A percentile compares a stretch with the other conserved stretches of the same genome.
phyloP scores from a whole-genome alignment of 2,329 filamentous ascomycete genomes.

The Elsinoe fawcettii region DNA sequence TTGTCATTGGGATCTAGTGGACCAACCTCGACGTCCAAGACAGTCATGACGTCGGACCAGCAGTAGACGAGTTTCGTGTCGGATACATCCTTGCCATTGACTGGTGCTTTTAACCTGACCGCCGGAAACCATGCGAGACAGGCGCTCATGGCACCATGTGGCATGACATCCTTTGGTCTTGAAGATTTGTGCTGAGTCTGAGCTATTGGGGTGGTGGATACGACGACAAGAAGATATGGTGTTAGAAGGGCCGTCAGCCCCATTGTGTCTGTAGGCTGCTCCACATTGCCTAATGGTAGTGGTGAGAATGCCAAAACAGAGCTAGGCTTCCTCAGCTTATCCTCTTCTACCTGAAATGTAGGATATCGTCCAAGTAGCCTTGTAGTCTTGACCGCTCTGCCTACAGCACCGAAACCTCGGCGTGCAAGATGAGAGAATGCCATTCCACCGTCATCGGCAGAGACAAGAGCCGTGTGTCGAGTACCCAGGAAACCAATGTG shows the following conservation, averaged over 20 bases:
- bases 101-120: constrained; percentile 76
- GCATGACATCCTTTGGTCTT: constrained; percentile 80
- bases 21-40: constrained; percentile 77
- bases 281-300: constrained; percentile 86
- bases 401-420: constrained; percentile 77
- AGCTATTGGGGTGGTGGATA: constrained; percentile 91
- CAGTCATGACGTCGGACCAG: constrained; percentile 96
- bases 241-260: constrained; percentile 93
- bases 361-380: constrained; percentile 89
- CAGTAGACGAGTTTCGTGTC: constrained; percentile 90
- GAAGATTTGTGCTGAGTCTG: constrained; percentile 94
- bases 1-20: constrained; percentile 53
- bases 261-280: constrained; percentile 77
- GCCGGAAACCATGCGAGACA: constrained; percentile 96
- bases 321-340: constrained; percentile 75
- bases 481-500: constrained; percentile 94
- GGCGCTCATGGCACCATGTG: constrained; percentile 86
- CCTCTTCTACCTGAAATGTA: constrained; percentile 52
- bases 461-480: constrained; percentile 86
- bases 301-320: constrained; percentile 89
- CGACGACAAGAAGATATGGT: constrained; percentile 89
- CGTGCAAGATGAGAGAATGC: constrained; percentile 95
- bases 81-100: constrained; percentile 52
- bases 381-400: constrained; percentile 77
- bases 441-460: constrained; percentile 92